Evolutionary conservation across 2,329 filamentous ascomycete genomes (phyloP), one percentile per base, ranked within the genome.

Genomic region (Botrytis fragariae): DNA sequence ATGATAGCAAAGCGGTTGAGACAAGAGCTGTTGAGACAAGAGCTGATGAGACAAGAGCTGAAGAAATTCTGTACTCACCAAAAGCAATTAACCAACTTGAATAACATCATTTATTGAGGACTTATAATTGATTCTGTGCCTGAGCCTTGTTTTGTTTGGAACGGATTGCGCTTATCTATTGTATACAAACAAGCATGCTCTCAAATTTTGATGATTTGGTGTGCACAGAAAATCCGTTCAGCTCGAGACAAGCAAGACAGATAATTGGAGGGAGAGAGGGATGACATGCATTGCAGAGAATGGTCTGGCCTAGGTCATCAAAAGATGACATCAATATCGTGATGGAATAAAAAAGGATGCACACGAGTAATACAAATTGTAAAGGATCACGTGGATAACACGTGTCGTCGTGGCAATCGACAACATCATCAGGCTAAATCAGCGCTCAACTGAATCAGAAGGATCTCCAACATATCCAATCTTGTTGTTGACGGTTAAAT

Each of bases 1-100:
- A n/a, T 61, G 22, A 39, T 61, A 42, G 35, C 14, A n/a, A n/a
- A 62, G 48, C 22, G 18, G 25, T 62, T n/a, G 60, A 62, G 60
- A 62, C 35, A n/a, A 62, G 14, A 57, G 51, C 51, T 57, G 59
- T n/a, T n/a, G n/a, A n/a, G n/a, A n/a, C n/a, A n/a, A n/a, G n/a
- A n/a, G n/a, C n/a, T n/a, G n/a, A n/a, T n/a, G 60, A 62, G 60
- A 62, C 35, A n/a, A 62, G 14, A 57, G 51, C 51, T 57, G 59
- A 39, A 61, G 22, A 61, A 61, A 61, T 25, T 3, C 4, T 37
- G 20, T 29, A n/a, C n/a, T 29, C 51, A 57, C 51, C 51, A 18
- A 29, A 54, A 54, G 51, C 25, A 29, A 54, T n/a, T 12, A 51
- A 51, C 10, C 16, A 44, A 44, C 18, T 20, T 44, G 42, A 44